A percentile compares a stretch with the other conserved stretches of the same genome.
Evolutionary conservation across 768 basidiomycete species (phyloP).

Genomic region (Leccinum imitatum): DNA sequence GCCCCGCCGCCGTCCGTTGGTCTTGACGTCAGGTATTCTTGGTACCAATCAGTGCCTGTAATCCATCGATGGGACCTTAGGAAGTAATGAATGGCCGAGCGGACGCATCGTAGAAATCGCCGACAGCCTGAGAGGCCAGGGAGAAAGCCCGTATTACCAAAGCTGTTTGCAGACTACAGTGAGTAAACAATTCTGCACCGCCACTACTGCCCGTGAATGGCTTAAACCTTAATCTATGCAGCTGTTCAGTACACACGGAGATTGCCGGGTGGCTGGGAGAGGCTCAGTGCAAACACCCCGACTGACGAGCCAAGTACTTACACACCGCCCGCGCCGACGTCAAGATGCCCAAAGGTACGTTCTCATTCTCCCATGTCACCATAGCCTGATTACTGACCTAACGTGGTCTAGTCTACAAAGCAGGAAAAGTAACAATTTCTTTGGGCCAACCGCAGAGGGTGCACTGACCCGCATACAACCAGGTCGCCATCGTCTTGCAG

Average conservation of each 20-base stretch:
- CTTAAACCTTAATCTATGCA: constrained; percentile 10
- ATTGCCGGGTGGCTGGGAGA: constrained; percentile 36
- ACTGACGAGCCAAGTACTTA: constrained; percentile 18
- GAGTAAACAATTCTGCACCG: not conserved
- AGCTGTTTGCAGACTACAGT: not conserved
- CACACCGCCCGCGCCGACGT: constrained; percentile 32
- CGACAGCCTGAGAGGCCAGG: not conserved
- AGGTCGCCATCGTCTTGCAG: constrained; percentile 97
- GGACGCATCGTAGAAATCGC: not conserved
- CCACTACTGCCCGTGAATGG: not conserved
- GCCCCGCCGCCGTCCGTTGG: not conserved
- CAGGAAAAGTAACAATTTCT: constrained; percentile 70
- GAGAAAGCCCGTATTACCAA: not conserved
- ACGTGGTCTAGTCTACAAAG: constrained; percentile 74
- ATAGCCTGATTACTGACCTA: constrained; percentile 13
- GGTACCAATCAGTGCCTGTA: not conserved
- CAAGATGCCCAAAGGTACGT: constrained; percentile 44
- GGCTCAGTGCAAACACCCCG: not conserved
- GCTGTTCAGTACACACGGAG: constrained; percentile 32
- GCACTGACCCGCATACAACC: constrained; percentile 5
- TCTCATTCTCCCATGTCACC: not conserved
- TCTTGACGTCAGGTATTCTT: not conserved
- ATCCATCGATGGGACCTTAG: not conserved
- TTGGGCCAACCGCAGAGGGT: not conserved
- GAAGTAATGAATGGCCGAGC: not conserved